A percentile compares a stretch with the other conserved stretches of the same genome.
Conservation (phyloP, 768 basidiomycete species). For the Gelatoporia subvermispora region DNA sequence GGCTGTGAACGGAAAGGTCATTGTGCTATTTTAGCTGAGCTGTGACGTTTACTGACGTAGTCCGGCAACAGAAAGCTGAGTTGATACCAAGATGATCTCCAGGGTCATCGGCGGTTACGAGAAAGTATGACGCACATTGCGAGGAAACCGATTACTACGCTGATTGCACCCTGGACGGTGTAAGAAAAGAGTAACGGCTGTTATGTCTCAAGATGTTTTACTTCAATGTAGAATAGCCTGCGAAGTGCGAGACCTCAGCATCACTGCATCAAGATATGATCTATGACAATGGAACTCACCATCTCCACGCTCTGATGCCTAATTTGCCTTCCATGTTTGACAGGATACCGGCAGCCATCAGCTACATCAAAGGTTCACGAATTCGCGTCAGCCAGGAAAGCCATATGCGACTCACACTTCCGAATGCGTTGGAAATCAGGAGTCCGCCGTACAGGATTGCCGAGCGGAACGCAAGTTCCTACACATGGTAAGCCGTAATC, state of each 20-base stretch:
- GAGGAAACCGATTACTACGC: conserved; percentile 51
- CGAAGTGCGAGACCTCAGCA: neutral
- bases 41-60: conserved; percentile 21
- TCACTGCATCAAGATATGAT: neutral
- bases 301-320: conserved; percentile 69
- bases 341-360: conserved; percentile 75
- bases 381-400: too few species aligned
- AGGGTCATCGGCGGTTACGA: too few species aligned
- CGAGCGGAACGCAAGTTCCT: conserved; percentile 65
- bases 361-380: conserved; percentile 25
- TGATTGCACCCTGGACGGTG: conserved; percentile 49
- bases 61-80: conserved; percentile 54
- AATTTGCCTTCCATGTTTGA: conserved; percentile 60
- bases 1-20: conserved; percentile 32
- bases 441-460: conserved; percentile 57
- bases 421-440: conserved; percentile 64
- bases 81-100: too few species aligned
- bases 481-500: conserved; percentile 19
- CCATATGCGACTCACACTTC: conserved; percentile 39
- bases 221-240: conserved; percentile 73
- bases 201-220: conserved; percentile 14
- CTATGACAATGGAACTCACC: conserved; percentile 31
- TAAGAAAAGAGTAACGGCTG: neutral
- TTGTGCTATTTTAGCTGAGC: neutral
- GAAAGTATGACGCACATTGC: conserved; percentile 41